These are phyloP conservation scores for Xylariomycetidae sp. DNA, from an alignment of 2,329 filamentous ascomycete genomes.

Conservation along the genomic window DNA sequence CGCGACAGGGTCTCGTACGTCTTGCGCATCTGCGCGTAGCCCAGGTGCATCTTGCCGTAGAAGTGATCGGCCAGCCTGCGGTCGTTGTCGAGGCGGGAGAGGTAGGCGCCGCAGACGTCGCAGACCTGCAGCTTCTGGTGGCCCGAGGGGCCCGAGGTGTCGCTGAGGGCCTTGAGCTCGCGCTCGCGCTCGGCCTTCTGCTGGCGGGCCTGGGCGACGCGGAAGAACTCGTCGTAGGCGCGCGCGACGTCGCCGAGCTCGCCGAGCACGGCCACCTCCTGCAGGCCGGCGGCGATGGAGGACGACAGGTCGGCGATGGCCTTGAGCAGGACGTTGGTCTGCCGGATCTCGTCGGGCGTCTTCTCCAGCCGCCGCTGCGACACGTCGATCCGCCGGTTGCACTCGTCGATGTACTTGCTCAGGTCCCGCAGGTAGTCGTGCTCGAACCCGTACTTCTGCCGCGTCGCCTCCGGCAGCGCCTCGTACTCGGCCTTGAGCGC, in stretches of 20 bases:
- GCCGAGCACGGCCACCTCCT: conserved; percentile 82
- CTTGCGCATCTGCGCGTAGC: conserved; percentile 97
- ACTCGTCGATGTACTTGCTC: conserved; percentile 94
- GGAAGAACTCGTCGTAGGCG: conserved; percentile 84
- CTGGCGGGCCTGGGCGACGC: conserved; percentile 73
- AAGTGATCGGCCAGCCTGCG: conserved; percentile 92
- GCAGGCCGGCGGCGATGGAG: conserved; percentile 74
- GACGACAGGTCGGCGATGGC: conserved; percentile 75
- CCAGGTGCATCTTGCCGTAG: conserved; percentile 98
- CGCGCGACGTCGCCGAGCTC: conserved; percentile 75
- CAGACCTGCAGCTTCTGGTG: conserved; percentile 99
- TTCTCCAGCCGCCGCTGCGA: conserved; percentile 91
- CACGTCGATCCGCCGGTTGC: conserved; percentile 86
- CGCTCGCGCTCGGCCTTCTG: conserved; percentile 79
- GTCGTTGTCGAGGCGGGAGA: conserved; percentile 90
- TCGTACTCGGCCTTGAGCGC: conserved; percentile 87
- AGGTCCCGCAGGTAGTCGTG: conserved; percentile 96
- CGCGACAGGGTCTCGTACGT: conserved; percentile 82
- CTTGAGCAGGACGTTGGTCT: conserved; percentile 87
- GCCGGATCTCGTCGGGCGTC: conserved; percentile 93
- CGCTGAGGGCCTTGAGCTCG: conserved; percentile 83
- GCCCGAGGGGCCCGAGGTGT: conserved; percentile 87
- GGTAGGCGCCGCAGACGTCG: conserved; percentile 95
- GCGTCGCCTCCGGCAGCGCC: conserved; percentile 63
- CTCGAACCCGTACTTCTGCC: conserved; percentile 81